phyloP scores from a whole-genome alignment of 805 yeast genomes.

The Torulaspora indica region DNA sequence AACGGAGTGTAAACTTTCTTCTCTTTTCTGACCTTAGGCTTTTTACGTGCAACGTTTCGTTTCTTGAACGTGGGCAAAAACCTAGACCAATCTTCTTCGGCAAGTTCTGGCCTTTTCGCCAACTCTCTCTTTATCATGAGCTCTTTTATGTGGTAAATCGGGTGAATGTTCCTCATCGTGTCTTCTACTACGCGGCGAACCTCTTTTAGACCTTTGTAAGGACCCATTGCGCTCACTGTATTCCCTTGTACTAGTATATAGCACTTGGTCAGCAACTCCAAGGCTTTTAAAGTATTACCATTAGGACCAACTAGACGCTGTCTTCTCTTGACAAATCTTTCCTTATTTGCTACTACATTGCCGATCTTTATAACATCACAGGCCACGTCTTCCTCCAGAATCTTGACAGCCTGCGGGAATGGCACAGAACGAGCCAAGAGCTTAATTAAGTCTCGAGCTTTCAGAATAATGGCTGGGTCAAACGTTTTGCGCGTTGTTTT shows the following conservation, averaged over 20 bases:
- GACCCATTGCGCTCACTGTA: conserved; percentile 96
- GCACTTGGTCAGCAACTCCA: conserved; percentile 92
- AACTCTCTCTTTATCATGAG: conserved; percentile 95
- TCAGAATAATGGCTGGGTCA: conserved; percentile 90
- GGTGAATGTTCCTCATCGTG: conserved; percentile 94
- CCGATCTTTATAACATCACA: conserved; percentile 97
- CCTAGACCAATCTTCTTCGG: conserved; percentile 94
- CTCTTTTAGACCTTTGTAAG: conserved; percentile 86
- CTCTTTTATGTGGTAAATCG: conserved; percentile 96
- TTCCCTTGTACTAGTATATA: conserved; percentile 95
- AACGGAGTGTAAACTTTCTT: conserved; percentile 92
- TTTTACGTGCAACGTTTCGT: conserved; percentile 90
- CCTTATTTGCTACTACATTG: conserved; percentile 81
- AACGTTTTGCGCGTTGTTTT: conserved; percentile 91
- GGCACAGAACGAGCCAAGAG: conserved; percentile 94
- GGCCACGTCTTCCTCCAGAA: conserved; percentile 85
- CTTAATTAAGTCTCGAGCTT: conserved; percentile 92
- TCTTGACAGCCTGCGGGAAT: conserved; percentile 90
- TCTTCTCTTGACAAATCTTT: conserved; percentile 89
- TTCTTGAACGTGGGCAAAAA: conserved; percentile 95
- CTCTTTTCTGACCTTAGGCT: conserved; percentile 58
- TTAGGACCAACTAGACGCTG: conserved; percentile 95
- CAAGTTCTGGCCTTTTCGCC: conserved; percentile 91
- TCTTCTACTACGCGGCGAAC: conserved; percentile 93
- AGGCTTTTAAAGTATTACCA: conserved; percentile 93